Percentiles rank a stretch among this genome's conserved stretches.
Evolutionary conservation across 495 filamentous ascomycete genomes (phyloP).

Genomic region (Neurospora sp.): DNA sequence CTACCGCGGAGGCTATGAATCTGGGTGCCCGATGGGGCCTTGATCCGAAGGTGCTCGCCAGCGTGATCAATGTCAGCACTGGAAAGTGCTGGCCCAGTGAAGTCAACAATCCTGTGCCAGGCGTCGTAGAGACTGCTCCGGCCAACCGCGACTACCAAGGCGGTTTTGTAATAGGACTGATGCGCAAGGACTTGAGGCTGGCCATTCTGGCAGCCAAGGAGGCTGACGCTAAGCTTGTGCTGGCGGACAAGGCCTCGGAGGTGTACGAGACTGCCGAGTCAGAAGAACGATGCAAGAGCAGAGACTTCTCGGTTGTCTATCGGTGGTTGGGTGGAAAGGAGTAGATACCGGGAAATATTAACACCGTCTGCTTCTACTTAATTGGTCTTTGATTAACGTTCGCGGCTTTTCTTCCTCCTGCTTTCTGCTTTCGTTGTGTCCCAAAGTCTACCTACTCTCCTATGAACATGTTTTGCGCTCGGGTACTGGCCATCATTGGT

Average conservation of each 20-base stretch:
- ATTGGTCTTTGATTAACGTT: not conserved
- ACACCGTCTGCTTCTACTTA: not conserved
- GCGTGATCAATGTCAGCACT: constrained; percentile 75
- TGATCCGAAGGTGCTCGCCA: constrained; percentile 65
- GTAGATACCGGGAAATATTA: constrained; percentile 7
- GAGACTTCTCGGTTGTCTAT: constrained; percentile 83
- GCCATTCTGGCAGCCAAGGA: constrained; percentile 64
- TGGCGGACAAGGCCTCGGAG: constrained; percentile 52
- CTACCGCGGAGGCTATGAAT: constrained; percentile 87
- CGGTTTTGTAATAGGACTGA: constrained; percentile 74
- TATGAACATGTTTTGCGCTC: no score
- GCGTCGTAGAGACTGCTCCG: constrained; percentile 64
- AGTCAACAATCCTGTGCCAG: constrained; percentile 84
- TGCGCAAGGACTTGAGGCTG: constrained; percentile 73
- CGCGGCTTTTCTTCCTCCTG: not conserved
- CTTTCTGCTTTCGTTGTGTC: not conserved
- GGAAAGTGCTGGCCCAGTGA: constrained; percentile 89
- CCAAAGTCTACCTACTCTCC: not conserved
- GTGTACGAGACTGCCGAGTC: constrained; percentile 59
- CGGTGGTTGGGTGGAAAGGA: constrained; percentile 53
- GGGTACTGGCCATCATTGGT: no score
- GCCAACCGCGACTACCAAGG: constrained; percentile 65
- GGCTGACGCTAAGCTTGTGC: constrained; percentile 52
- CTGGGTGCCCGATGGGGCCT: constrained; percentile 77
- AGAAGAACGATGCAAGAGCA: constrained; percentile 50